Evolutionary conservation across 345 rosid species (phyloP).

Genomic region (Moricandia arvensis): DNA sequence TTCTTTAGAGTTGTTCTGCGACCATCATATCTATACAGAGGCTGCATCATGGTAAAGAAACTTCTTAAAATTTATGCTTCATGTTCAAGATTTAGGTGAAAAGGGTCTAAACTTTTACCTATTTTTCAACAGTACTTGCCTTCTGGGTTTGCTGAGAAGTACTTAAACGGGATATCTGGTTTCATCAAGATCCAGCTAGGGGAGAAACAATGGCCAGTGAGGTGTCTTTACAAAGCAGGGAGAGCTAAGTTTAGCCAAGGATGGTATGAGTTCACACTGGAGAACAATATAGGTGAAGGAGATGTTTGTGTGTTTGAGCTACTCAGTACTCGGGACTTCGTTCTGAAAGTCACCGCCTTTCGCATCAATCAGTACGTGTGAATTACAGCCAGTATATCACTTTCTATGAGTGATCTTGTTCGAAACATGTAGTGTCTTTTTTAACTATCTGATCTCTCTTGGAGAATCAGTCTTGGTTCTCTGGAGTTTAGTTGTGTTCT

Average conservation of each 20-base stretch:
- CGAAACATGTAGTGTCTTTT: constrained; percentile 13
- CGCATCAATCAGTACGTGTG: constrained; percentile 44
- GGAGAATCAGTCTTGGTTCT: neutral
- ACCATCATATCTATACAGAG: constrained; percentile 76
- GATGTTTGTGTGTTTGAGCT: constrained; percentile 85
- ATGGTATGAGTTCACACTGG: constrained; percentile 81
- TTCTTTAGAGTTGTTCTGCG: constrained; percentile 81
- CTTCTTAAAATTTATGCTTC: neutral
- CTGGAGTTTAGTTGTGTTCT: constrained; percentile 11
- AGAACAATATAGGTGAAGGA: constrained; percentile 83
- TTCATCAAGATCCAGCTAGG: constrained; percentile 75
- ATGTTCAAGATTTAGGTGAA: neutral
- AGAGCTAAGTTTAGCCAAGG: constrained; percentile 85
- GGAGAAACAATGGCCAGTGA: constrained; percentile 80
- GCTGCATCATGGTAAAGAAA: constrained; percentile 69
- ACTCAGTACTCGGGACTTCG: constrained; percentile 59
- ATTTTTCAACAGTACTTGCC: constrained; percentile 62
- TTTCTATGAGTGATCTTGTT: neutral
- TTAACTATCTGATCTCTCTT: neutral
- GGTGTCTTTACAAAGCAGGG: constrained; percentile 81
- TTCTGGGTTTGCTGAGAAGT: constrained; percentile 76
- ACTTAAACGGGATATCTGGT: constrained; percentile 75
- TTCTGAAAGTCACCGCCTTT: constrained; percentile 74
- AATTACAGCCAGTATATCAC: neutral
- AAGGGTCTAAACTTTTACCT: neutral